Conservation (phyloP, 148 eudicot genomes). For the Suaeda aralocaspica region DNA sequence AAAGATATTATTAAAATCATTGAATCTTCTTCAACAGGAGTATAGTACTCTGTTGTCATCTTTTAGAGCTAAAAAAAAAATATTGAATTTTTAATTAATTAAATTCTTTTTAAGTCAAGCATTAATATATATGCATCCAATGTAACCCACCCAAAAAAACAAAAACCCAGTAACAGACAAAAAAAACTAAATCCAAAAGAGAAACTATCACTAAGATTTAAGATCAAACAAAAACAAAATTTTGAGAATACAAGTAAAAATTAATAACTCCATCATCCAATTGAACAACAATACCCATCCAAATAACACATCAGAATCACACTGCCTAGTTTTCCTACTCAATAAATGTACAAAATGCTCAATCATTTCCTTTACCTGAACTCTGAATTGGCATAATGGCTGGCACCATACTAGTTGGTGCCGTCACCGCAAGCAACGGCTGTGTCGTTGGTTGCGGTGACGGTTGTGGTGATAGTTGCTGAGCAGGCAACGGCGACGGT, state of each 20-base stretch:
- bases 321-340: slow-evolving; percentile 12
- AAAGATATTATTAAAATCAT: slow-evolving; percentile 20
- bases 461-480: slow-evolving; percentile 1
- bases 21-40: slow-evolving; percentile 18
- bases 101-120: background rate
- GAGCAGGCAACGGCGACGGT: slow-evolving; percentile 19
- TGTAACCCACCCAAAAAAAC: slow-evolving; percentile 34
- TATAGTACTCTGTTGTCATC: background rate
- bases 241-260: slow-evolving; percentile 12
- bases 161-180: slow-evolving; percentile 46
- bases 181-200: slow-evolving; percentile 47
- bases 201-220: slow-evolving; percentile 18
- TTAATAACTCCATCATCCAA: slow-evolving; percentile 18
- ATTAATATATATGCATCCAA: slow-evolving; percentile 5
- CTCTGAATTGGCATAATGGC: slow-evolving; percentile 40
- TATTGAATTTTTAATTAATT: background rate
- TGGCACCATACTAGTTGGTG: slow-evolving; percentile 34
- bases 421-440: slow-evolving; percentile 29
- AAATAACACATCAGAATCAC: slow-evolving; percentile 10
- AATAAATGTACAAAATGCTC: background rate
- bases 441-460: slow-evolving; percentile 3
- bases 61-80: slow-evolving; percentile 8
- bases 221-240: slow-evolving; percentile 31
- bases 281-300: background rate
- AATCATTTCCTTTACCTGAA: slow-evolving; percentile 50